Percentiles rank a stretch among this genome's conserved stretches.
These are phyloP conservation scores for Dalechampia spathulata DNA, from an alignment of 441 rosid genomes.

Conservation along the genomic window DNA sequence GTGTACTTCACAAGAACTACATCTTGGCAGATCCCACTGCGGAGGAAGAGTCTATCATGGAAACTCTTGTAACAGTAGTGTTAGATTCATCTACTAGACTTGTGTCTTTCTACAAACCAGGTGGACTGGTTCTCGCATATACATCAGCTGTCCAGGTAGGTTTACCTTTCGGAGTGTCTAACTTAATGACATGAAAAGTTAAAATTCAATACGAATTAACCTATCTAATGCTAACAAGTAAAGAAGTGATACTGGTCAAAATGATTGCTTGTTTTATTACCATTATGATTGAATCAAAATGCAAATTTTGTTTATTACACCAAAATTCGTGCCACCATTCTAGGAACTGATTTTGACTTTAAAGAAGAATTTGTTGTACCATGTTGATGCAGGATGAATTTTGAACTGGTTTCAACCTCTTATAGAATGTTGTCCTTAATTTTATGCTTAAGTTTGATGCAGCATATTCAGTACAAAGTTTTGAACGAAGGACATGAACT, in stretches of 20 bases:
- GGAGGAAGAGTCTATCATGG: constrained; percentile 89
- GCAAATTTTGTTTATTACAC: neutral
- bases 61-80: constrained; percentile 63
- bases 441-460: too few species aligned
- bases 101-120: constrained; percentile 79
- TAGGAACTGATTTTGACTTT: too few species aligned
- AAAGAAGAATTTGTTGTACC: neutral
- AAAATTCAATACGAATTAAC: neutral
- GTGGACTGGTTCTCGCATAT: constrained; percentile 67
- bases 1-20: constrained; percentile 73
- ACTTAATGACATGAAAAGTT: neutral
- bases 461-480: too few species aligned
- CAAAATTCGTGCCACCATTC: too few species aligned
- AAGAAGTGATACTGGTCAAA: neutral
- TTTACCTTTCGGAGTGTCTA: constrained; percentile 1
- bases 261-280: neutral
- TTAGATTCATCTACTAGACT: constrained; percentile 70
- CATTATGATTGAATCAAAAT: neutral
- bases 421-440: too few species aligned
- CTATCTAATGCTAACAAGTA: neutral
- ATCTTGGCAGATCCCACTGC: constrained; percentile 81
- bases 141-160: constrained; percentile 67
- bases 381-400: neutral
- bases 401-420: neutral
- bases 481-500: neutral